Conservation (phyloP, 176 grass and related monocot species). For the Triticum aestivum region DNA sequence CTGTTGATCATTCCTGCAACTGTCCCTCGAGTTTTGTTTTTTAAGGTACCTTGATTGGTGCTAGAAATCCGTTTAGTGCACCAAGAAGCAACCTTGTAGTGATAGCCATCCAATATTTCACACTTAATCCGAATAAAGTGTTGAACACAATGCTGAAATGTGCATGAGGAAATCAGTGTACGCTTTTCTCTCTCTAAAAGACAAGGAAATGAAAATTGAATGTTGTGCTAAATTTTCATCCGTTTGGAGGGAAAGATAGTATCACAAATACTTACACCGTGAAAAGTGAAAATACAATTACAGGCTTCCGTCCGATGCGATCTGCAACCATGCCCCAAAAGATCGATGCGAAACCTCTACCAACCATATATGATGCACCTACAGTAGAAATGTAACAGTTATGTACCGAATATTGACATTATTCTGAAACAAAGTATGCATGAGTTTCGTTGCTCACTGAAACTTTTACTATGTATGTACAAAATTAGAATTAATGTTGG, state of each 20-base stretch:
- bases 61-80: slow-evolving; percentile 59
- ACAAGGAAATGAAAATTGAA: background rate
- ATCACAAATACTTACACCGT: slow-evolving; percentile 41
- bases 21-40: background rate
- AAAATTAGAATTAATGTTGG: too few relatives aligned
- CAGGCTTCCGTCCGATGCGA: slow-evolving; percentile 62
- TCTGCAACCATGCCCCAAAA: slow-evolving; percentile 72
- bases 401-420: background rate
- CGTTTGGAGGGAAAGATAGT: background rate
- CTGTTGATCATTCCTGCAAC: background rate
- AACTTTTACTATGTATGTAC: background rate
- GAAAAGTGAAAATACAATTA: slow-evolving; percentile 52
- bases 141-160: slow-evolving; percentile 60
- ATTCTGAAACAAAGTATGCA: background rate
- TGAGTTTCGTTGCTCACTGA: background rate
- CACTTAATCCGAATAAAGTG: slow-evolving; percentile 70
- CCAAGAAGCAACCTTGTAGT: slow-evolving; percentile 63
- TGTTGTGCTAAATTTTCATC: background rate
- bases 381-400: background rate
- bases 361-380: slow-evolving; percentile 76
- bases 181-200: background rate
- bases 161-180: background rate
- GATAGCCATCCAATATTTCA: slow-evolving; percentile 69
- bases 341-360: slow-evolving; percentile 62
- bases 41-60: slow-evolving; percentile 34